Base-by-base conservation (phyloP, 2,329 filamentous ascomycete species). In the Aspergillus costaricaensis region DNA sequence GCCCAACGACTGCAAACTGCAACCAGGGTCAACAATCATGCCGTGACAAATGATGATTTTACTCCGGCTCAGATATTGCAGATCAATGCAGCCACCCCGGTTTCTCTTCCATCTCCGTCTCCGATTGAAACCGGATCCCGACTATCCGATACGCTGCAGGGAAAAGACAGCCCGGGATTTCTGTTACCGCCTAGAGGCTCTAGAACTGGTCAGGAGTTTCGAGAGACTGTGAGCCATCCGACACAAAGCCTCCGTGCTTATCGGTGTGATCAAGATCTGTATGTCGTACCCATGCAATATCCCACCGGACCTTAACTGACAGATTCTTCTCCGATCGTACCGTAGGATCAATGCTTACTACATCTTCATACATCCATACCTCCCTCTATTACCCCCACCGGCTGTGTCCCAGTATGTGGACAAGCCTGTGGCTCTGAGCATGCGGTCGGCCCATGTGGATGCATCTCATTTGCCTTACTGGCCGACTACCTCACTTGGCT, bases 291-390 rank as follows among this genome's bases (percentile, higher is more conserved):
- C 6, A 12, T 55, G 17, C 30, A n/a, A 55, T 41, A 39, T 44
- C 15, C 8, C 21, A 30, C 14, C 5, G 5, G 23, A 19, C 15
- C 14, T 48, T 55, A 27, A 27, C 25, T 27, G 25, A 27, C 25
- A 27, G 7, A 19, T n/a, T 6, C 7, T 48, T 55, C 10, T 47
- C 41, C 17, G 10, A 21, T 23, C 21, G 17, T 47, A 8, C 43
- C 23, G 7, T 30, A 71, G 69, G 17, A 21, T 63, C 12, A 70
- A 71, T 39, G 67, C 69, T 2, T 70, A 71, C 47, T 71, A 71
- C 36, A 63, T 71, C 4, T 69, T 62, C 50, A 65, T 71, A 47
- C 69, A 71, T 38, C 65, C 67, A 9, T 71, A 70, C 52, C 53
- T 70, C 7, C 68, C 68, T 0, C 21, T 69, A 12, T 56, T 71